These are phyloP conservation scores for Saksenaea oblongispora DNA, from an alignment of 371 early-diverging fungal species.

Conservation along the genomic window DNA sequence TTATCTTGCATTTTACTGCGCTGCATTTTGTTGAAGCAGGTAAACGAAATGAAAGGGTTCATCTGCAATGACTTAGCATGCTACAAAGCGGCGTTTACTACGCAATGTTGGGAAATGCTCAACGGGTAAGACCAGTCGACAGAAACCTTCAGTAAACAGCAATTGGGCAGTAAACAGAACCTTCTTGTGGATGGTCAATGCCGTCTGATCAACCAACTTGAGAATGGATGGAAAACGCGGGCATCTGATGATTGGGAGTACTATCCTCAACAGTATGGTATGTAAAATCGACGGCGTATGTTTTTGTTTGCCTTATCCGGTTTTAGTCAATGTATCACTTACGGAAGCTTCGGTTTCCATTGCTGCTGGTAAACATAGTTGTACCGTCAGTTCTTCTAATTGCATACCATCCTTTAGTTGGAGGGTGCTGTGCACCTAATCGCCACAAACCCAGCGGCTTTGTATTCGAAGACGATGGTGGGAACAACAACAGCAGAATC, in stretches of 20 bases:
- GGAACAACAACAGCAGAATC: constrained; percentile 32
- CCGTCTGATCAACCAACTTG: constrained; percentile 19
- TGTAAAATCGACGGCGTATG: too few species aligned
- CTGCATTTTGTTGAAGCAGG: not conserved
- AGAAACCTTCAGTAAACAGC: not conserved
- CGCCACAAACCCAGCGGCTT: constrained; percentile 31
- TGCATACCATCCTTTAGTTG: constrained; percentile 35
- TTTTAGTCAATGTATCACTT: constrained; percentile 37
- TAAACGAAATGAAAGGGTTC: not conserved
- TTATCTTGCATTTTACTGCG: not conserved
- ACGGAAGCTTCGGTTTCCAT: constrained; percentile 23
- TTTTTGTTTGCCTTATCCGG: not conserved
- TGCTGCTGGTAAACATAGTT: constrained; percentile 29
- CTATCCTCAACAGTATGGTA: constrained; percentile 48
- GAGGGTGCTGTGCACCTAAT: constrained; percentile 50
- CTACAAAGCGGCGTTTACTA: constrained; percentile 15
- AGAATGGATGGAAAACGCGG: constrained; percentile 35
- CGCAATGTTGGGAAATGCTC: constrained; percentile 24
- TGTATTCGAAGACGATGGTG: constrained; percentile 41
- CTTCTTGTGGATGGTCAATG: constrained; percentile 40
- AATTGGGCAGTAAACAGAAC: constrained; percentile 35
- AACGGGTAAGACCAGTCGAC: constrained; percentile 10
- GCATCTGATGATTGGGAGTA: constrained; percentile 45
- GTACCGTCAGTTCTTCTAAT: not conserved
- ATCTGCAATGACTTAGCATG: not conserved